These are phyloP conservation scores for Solanum lycopersicoides DNA, from an alignment of 257 asterid species.

Conservation along the genomic window DNA sequence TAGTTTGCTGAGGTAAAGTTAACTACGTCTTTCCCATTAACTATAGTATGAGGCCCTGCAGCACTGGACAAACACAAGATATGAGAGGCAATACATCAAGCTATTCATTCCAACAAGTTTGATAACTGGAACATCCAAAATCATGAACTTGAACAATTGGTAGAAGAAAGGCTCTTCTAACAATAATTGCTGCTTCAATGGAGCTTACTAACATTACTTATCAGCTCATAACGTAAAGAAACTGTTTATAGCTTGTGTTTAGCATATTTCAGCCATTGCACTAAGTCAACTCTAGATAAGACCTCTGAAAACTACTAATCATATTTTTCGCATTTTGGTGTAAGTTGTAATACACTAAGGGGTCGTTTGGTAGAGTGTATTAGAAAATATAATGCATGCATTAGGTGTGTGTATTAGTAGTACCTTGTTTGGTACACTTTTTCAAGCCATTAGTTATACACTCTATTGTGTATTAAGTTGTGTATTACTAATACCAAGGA, in stretches of 20 bases:
- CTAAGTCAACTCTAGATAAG: background rate
- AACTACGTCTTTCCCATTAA: conserved; percentile 66
- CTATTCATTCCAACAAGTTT: background rate
- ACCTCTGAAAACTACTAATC: background rate
- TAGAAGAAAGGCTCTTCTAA: background rate
- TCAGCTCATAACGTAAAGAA: background rate
- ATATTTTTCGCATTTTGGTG: background rate
- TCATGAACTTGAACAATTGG: background rate
- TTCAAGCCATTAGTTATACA: too few relatives aligned
- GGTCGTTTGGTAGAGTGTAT: too few relatives aligned
- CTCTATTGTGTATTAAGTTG: too few relatives aligned
- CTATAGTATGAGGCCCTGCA: conserved; percentile 82
- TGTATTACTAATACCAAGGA: too few relatives aligned
- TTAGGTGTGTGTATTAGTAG: too few relatives aligned
- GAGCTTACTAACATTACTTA: background rate
- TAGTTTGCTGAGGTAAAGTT: conserved; percentile 90
- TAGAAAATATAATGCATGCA: too few relatives aligned
- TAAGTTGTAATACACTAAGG: background rate
- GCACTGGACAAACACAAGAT: conserved; percentile 54
- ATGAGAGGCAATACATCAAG: background rate
- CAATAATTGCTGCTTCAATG: background rate
- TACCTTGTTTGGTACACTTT: too few relatives aligned
- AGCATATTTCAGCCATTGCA: background rate
- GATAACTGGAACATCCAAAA: background rate
- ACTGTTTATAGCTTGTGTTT: background rate